These are phyloP conservation scores for Dalbergia cochinchinensis DNA, from an alignment of 306 rosid species.

Conservation along the genomic window DNA sequence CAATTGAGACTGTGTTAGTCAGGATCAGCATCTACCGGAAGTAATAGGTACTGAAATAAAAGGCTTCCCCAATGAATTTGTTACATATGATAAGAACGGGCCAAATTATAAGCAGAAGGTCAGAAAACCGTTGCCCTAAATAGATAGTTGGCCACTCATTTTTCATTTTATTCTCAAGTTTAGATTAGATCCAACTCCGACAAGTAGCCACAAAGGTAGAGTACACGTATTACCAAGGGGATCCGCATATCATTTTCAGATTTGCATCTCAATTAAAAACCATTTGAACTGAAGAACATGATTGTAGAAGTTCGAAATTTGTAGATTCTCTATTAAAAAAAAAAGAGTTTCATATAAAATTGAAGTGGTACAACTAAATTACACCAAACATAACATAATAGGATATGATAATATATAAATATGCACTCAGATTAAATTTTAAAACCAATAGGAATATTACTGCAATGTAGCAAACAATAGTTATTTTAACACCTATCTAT, in stretches of 20 bases:
- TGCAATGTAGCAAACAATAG: too few species aligned
- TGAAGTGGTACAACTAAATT: neutral
- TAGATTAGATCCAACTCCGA: constrained; percentile 23
- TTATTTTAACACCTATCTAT: too few species aligned
- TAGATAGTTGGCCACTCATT: constrained; percentile 34
- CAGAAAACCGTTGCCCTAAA: constrained; percentile 37
- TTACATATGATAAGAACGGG: neutral
- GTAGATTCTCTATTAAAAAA: neutral
- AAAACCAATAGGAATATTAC: neutral
- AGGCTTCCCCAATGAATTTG: neutral
- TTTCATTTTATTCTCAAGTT: constrained; percentile 16
- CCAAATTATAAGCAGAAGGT: neutral
- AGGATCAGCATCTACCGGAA: neutral
- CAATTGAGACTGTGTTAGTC: neutral
- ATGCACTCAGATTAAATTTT: neutral
- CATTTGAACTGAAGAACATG: neutral
- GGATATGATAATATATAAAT: neutral
- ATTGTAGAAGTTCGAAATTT: neutral
- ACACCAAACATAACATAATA: constrained; percentile 7
- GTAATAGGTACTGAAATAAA: constrained; percentile 18
- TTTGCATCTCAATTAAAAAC: neutral
- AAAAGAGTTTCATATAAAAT: too few species aligned
- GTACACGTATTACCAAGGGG: constrained; percentile 6
- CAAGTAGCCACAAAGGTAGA: neutral
- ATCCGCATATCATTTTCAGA: constrained; percentile 19